Base-by-base conservation (phyloP, 208 protist species). In the Trypanosoma scelopori region DNA sequence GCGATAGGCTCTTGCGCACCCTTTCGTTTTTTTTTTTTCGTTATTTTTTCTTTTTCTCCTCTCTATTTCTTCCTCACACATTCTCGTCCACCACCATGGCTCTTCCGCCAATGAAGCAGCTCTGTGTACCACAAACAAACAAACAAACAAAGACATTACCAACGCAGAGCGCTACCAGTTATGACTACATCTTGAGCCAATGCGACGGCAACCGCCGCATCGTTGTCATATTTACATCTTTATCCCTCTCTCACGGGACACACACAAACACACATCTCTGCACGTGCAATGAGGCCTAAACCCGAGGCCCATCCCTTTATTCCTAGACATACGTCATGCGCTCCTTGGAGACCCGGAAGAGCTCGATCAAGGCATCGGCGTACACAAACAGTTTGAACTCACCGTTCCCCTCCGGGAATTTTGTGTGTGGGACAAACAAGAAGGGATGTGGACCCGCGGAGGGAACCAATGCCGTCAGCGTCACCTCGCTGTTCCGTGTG, bases 311-410 rank as follows among this genome's bases (percentile, higher is more conserved):
- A 23, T 22, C n/a, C 35, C 22, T 15, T 56, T 27, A 16, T 55
- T 45, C 28, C 74, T 56, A 92, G 20, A 85, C 65, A 59, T 88
- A 95, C 5, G 74, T 59, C 66, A 93, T 65, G 2, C 85, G 78
- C 18, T 82, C 58, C 51, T 91, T 92, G 30, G 76, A 65, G 2
- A 90, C 25, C 5, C 69, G 25, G 43, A 81, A 85, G 12, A 93
- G 57, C 22, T 94, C 83, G 43, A 94, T 70, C 15, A 78, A 67
- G 11, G 82, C 48, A 51, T 95, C 87, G 0, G 87, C 79, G 64
- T 90, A 97, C 18, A 94, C 81, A 53, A 90, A 82, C 12, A 95
- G 74, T 67, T 89, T 93, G 61, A 87, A 97, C 55, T 95, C 86
- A 16, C 77, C 84, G 65, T 95, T 84, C 41, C 89, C 71, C 65